phyloP scores from a whole-genome alignment of 345 rosid species.

The Moricandia arvensis region DNA sequence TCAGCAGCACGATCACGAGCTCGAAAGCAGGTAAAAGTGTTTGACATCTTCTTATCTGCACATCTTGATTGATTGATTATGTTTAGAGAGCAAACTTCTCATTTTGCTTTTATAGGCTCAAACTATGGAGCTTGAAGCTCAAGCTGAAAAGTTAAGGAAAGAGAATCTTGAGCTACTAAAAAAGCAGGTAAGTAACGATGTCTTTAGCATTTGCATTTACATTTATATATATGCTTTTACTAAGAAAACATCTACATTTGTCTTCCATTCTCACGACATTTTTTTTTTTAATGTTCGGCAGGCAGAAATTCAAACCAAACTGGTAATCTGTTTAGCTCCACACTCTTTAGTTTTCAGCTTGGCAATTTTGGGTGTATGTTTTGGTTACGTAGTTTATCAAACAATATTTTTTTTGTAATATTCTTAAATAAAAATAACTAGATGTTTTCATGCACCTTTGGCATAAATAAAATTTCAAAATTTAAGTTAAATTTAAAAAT shows the following conservation, averaged over 20 bases:
- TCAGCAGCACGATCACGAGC: slow-evolving; percentile 93
- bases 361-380: background rate
- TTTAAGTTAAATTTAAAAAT: too few species aligned
- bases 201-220: background rate
- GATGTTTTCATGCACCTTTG: too few species aligned
- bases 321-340: background rate
- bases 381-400: background rate
- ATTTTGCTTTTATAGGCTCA: slow-evolving; percentile 53
- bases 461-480: too few species aligned
- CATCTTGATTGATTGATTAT: background rate
- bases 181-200: slow-evolving; percentile 52
- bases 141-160: slow-evolving; percentile 67
- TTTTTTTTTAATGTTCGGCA: background rate
- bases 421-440: too few species aligned
- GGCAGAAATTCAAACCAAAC: background rate
- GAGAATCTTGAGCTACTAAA: slow-evolving; percentile 59
- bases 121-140: slow-evolving; percentile 78
- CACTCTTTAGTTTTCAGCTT: background rate
- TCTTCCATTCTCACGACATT: background rate
- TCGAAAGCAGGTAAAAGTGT: slow-evolving; percentile 69
- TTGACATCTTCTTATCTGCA: background rate
- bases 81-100: background rate
- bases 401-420: too few species aligned
- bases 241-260: background rate
- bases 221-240: background rate